Evolutionary conservation across 352 stramenopile genomes (phyloP).

Genomic region (Globisporangium camurandrum): DNA sequence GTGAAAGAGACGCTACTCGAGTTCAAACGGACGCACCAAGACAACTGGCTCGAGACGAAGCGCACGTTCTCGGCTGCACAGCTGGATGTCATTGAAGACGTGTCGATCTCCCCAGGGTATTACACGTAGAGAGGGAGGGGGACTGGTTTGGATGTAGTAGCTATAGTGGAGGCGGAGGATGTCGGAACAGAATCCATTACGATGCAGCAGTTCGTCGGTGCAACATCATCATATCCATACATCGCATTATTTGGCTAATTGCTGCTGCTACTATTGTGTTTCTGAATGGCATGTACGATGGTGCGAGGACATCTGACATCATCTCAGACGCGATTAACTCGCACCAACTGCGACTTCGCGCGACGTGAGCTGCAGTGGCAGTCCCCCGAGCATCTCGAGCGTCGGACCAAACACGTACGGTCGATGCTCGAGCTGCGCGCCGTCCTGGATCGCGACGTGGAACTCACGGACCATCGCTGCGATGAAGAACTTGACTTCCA

Average conservation of each 20-base stretch:
- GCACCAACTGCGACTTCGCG: conserved; percentile 3
- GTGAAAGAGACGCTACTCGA: conserved; percentile 78
- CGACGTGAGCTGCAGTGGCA: conserved; percentile 36
- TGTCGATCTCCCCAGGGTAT: conserved; percentile 70
- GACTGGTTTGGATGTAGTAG: too few relatives aligned
- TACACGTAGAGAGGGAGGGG: conserved; percentile 30
- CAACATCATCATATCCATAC: too few relatives aligned
- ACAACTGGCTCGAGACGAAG: conserved; percentile 79
- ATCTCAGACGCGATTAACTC: too few relatives aligned
- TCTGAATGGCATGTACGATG: too few relatives aligned
- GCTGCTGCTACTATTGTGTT: too few relatives aligned
- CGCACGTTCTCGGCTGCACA: conserved; percentile 43
- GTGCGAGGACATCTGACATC: too few relatives aligned
- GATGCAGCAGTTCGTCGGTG: too few relatives aligned
- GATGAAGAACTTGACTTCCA: conserved; percentile 59
- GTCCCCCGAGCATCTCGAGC: conserved; percentile 40
- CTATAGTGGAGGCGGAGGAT: too few relatives aligned
- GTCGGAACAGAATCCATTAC: too few relatives aligned
- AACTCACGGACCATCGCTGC: conserved; percentile 38
- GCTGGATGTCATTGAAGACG: conserved; percentile 70
- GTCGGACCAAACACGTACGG: conserved; percentile 47
- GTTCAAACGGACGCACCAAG: conserved; percentile 79
- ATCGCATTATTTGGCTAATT: too few relatives aligned
- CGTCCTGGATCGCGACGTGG: conserved; percentile 31
- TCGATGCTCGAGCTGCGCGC: conserved; percentile 26